Evolutionary conservation across 192 early-diverging fungal genomes (phyloP).

Genomic region (Backusella mclennaniae): DNA sequence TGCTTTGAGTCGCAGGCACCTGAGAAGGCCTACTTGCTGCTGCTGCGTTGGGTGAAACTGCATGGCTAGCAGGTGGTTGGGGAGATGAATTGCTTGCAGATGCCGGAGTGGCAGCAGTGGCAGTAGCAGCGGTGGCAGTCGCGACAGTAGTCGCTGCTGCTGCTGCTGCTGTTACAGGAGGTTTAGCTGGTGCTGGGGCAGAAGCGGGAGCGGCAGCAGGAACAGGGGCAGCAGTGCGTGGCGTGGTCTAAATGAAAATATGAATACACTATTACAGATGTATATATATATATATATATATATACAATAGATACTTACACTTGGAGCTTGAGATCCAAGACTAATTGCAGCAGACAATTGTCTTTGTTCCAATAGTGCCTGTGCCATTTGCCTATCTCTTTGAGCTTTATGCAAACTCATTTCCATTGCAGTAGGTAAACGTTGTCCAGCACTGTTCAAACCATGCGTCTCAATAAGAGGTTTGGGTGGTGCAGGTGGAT

Average conservation of each 20-base stretch:
- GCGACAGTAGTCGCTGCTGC: not conserved
- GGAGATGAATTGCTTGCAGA: slow-evolving; percentile 16
- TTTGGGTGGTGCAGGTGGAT: slow-evolving; percentile 37
- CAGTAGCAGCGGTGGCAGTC: not conserved
- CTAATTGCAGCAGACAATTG: slow-evolving; percentile 40
- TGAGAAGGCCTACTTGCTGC: slow-evolving; percentile 24
- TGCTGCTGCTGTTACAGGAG: not conserved
- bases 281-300: not conserved
- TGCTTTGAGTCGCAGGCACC: slow-evolving; percentile 16
- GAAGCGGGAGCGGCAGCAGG: slow-evolving; percentile 2
- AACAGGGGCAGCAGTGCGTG: slow-evolving; percentile 20
- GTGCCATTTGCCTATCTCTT: slow-evolving; percentile 49
- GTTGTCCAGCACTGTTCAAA: slow-evolving; percentile 17
- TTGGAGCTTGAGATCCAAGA: slow-evolving; percentile 37
- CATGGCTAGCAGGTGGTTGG: not conserved
- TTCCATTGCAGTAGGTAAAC: slow-evolving; percentile 49
- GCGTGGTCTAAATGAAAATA: not conserved
- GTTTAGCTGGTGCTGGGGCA: not conserved
- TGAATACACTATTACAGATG: not conserved
- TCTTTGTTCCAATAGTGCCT: slow-evolving; percentile 48
- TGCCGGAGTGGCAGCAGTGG: not conserved
- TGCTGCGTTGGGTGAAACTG: not conserved
- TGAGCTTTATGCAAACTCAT: slow-evolving; percentile 51
- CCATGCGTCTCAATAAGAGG: slow-evolving; percentile 43
- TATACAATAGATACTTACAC: slow-evolving; percentile 9